phyloP scores from a whole-genome alignment of 192 early-diverging fungal genomes.

The Powellomyces hirtus region DNA sequence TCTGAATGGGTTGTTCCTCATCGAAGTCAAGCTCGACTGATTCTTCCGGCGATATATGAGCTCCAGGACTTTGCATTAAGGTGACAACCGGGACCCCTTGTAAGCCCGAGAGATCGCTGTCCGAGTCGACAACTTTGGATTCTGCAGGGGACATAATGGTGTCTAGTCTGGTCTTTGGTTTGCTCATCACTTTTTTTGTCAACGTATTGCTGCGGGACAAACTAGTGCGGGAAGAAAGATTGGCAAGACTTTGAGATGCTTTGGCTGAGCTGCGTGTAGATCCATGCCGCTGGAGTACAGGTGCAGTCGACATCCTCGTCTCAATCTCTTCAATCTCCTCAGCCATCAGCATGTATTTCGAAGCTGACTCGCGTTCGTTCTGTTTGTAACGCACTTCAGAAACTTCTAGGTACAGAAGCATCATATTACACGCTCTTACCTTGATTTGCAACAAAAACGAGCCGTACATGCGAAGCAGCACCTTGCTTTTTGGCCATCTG shows the following conservation, averaged over 20 bases:
- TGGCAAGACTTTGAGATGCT: no score
- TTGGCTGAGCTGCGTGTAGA: neutral
- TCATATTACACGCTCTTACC: constrained; percentile 8
- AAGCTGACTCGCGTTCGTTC: constrained; percentile 22
- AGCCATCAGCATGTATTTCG: constrained; percentile 14
- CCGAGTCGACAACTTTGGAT: no score
- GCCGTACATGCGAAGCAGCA: constrained; percentile 29
- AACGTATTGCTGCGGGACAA: no score
- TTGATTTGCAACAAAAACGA: constrained; percentile 29
- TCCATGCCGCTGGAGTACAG: neutral
- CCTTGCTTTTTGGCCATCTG: constrained; percentile 31
- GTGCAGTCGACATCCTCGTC: neutral
- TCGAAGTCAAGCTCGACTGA: neutral
- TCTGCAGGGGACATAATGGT: no score
- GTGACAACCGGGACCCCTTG: no score
- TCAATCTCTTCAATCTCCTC: constrained; percentile 29
- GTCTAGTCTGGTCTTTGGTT: no score
- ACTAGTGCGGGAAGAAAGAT: no score
- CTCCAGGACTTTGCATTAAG: no score
- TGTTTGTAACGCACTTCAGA: neutral
- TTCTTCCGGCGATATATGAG: no score
- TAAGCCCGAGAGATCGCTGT: no score
- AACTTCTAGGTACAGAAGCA: neutral
- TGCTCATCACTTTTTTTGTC: no score
- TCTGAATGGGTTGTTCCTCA: neutral